Conservation (phyloP, 2,329 filamentous ascomycete species). For the Bipolaris zeicola region DNA sequence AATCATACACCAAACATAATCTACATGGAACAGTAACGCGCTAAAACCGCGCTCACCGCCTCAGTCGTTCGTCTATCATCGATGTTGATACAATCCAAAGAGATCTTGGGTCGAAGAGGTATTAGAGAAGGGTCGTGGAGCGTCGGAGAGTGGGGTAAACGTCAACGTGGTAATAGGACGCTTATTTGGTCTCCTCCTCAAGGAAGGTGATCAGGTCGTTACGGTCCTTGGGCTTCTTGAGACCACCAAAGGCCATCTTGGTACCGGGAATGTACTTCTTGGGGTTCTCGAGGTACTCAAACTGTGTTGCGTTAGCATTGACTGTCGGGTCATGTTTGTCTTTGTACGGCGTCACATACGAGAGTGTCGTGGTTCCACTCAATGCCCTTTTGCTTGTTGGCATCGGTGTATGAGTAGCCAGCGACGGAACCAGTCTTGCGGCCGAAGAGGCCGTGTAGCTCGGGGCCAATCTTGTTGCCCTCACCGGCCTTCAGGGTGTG, state of each 20-base stretch:
- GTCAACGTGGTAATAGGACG: conserved; percentile 35
- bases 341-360: conserved; percentile 57
- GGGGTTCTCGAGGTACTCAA: conserved; percentile 99
- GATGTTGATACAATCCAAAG: conserved; percentile 46
- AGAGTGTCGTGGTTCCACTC: conserved; percentile 85
- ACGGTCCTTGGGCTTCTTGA: conserved; percentile 99
- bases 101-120: conserved; percentile 29
- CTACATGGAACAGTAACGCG: conserved; percentile 40
- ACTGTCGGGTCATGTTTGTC: background rate
- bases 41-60: conserved; percentile 29
- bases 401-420: conserved; percentile 97
- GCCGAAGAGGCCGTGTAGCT: conserved; percentile 96
- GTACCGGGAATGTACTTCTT: conserved; percentile 99
- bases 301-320: conserved; percentile 58
- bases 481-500: conserved; percentile 91
- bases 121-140: conserved; percentile 37
- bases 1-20: conserved; percentile 45
- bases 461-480: conserved; percentile 97
- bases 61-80: conserved; percentile 50
- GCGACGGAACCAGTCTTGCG: conserved; percentile 91
- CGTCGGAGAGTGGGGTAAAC: conserved; percentile 26
- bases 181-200: conserved; percentile 72
- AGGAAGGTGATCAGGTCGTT: conserved; percentile 96
- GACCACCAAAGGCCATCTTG: conserved; percentile 99
- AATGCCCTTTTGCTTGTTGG: conserved; percentile 97